These are phyloP conservation scores for Suhomyces bolitotheri DNA, from an alignment of 1,139 yeast genomes.

Conservation along the genomic window DNA sequence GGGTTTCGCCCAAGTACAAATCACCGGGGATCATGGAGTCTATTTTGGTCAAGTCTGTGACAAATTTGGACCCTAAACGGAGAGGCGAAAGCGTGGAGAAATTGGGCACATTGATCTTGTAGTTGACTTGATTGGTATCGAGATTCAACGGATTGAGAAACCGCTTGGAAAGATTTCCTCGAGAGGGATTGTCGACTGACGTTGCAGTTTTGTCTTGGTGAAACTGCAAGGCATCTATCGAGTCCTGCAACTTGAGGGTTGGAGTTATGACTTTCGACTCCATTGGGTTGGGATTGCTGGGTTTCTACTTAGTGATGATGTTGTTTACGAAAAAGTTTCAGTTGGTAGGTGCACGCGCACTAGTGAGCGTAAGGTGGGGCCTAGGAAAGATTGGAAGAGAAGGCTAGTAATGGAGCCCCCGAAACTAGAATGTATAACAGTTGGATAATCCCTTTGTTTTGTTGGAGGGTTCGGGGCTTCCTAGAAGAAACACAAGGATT, in stretches of 20 bases:
- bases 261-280: slow-evolving; percentile 36
- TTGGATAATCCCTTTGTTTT: too few relatives aligned
- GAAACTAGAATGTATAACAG: too few relatives aligned
- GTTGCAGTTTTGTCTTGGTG: slow-evolving; percentile 33
- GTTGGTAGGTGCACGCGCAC: slow-evolving; percentile 11
- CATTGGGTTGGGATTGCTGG: slow-evolving; percentile 9
- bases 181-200: slow-evolving; percentile 22
- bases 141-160: slow-evolving; percentile 39
- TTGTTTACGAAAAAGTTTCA: slow-evolving; percentile 14
- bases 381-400: too few relatives aligned
- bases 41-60: slow-evolving; percentile 45
- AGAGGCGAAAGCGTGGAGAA: slow-evolving; percentile 47
- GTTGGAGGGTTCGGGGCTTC: too few relatives aligned
- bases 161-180: slow-evolving; percentile 33
- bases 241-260: slow-evolving; percentile 36
- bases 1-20: slow-evolving; percentile 40
- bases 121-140: slow-evolving; percentile 45
- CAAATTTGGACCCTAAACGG: slow-evolving; percentile 45
- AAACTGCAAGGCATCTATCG: slow-evolving; percentile 37
- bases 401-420: too few relatives aligned
- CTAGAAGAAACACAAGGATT: too few relatives aligned
- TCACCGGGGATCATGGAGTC: slow-evolving; percentile 50
- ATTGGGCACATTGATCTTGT: slow-evolving; percentile 47
- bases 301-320: slow-evolving; percentile 49
- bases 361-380: too few relatives aligned